A percentile compares a stretch with the other conserved stretches of the same genome.
Conservation (phyloP, 129 eudicot genomes). For the Helichrysum umbraculigerum region DNA sequence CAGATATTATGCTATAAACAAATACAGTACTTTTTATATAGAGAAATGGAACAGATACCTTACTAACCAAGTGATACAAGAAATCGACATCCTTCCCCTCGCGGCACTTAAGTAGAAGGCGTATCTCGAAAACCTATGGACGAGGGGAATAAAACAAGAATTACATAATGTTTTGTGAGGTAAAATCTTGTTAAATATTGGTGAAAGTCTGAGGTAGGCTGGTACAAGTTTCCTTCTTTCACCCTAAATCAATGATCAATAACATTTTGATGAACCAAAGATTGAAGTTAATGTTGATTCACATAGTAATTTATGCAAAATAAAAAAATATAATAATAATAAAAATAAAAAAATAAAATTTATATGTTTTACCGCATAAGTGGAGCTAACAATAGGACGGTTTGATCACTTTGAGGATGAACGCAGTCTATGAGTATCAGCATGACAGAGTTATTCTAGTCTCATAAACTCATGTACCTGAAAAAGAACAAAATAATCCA, state of each 20-base stretch:
- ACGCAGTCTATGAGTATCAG: neutral
- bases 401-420: neutral
- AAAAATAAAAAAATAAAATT: no score
- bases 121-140: slow-evolving; percentile 74
- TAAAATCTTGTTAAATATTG: slow-evolving; percentile 75
- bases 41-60: neutral
- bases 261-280: no score
- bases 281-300: neutral
- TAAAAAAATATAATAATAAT: no score
- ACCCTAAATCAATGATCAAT: neutral
- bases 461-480: neutral
- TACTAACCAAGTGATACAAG: slow-evolving; percentile 79
- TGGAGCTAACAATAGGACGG: neutral
- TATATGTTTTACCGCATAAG: neutral
- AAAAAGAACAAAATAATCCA: no score
- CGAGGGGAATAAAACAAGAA: no score
- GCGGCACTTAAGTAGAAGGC: slow-evolving; percentile 83
- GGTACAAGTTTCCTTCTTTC: slow-evolving; percentile 67
- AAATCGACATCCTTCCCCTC: slow-evolving; percentile 94
- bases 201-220: slow-evolving; percentile 87
- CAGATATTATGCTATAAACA: neutral
- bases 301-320: no score
- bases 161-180: no score
- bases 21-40: neutral
- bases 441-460: neutral